Evolutionary conservation across 1,139 yeast genomes (phyloP), one percentile per base, ranked within the genome.

Genomic region (Suhomyces taliae): DNA sequence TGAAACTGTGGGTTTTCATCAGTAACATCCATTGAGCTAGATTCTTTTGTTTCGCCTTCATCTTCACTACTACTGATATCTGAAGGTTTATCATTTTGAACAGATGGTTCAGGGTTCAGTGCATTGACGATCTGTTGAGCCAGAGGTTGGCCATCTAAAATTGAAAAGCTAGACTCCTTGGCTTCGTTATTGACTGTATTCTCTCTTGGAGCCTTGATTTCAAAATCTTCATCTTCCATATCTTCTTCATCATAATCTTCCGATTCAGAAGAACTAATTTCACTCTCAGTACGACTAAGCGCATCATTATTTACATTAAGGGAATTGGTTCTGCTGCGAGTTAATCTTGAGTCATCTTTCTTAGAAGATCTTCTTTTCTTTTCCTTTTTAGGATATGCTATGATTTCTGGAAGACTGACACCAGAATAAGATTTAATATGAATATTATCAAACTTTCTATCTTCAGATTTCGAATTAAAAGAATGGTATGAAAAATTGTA

Each of bases 401-500:
- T n/a, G 11, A 38, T 15, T 8, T 45, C 54, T 9, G 48, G 48
- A 44, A 74, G 58, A 10, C 70, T 61, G 6, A 75, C 69, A 46
- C 73, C 78, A 26, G 66, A 57, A 53, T 75, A 75, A 1, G 78
- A 74, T 6, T 54, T 58, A 37, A 75, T 67, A 5, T 59, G 49
- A 3, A 75, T 55, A 15, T 53, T 57, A 2, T 57, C 49, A 40
- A 65, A 61, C 49, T 74, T 74, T 26, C 57, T 60, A 10, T 59
- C 56, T 10, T 62, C 62, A 4, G 64, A 56, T 14, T 61, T 58
- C 5, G 69, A 63, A 41, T 70, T 65, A 41, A 70, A 63, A 8
- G 74, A 62, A 53, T 75, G 80, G 54, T 70, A 74, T 3, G 78
- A 72, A 53, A 66, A 75, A 46, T 74, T 74, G 56, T 75, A 75